Conservation (phyloP, 176 grass and related monocot genomes). For the Oryza nivara region DNA sequence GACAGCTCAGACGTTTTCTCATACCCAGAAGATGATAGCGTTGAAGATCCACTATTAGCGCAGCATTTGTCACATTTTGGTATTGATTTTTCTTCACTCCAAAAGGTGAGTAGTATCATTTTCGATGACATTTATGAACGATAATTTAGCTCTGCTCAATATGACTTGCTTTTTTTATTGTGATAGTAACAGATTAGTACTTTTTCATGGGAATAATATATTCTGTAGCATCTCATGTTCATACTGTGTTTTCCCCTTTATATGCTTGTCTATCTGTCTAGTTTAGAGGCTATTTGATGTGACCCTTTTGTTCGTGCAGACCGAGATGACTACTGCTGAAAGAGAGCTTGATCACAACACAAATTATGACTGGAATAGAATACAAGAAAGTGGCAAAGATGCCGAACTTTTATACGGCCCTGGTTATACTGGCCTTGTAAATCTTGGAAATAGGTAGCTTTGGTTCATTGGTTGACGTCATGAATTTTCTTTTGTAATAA, state of each 20-base stretch:
- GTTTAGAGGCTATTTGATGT: neutral
- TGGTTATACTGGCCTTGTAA: conserved; percentile 89
- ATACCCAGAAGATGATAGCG: conserved; percentile 93
- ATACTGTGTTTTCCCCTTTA: neutral
- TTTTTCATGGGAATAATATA: conserved; percentile 8
- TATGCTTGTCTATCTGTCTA: neutral
- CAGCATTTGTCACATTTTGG: conserved; percentile 95
- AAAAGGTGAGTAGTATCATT: conserved; percentile 72
- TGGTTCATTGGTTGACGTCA: neutral
- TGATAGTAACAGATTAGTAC: neutral
- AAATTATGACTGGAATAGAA: conserved; percentile 99
- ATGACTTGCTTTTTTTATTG: neutral
- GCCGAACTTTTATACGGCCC: conserved; percentile 84
- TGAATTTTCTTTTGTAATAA: conserved; percentile 35
- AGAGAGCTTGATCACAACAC: conserved; percentile 98
- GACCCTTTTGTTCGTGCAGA: conserved; percentile 55
- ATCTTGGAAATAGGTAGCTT: conserved; percentile 92
- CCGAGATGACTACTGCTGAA: conserved; percentile 99
- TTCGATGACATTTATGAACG: neutral
- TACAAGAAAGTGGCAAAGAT: conserved; percentile 95
- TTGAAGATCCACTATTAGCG: conserved; percentile 95
- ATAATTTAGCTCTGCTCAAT: conserved; percentile 5
- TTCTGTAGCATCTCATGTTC: neutral
- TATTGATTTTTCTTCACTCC: conserved; percentile 97
- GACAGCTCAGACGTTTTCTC: conserved; percentile 99